These are phyloP conservation scores for Kodamaea suecica DNA, from an alignment of 1,139 yeast genomes.

Conservation along the genomic window DNA sequence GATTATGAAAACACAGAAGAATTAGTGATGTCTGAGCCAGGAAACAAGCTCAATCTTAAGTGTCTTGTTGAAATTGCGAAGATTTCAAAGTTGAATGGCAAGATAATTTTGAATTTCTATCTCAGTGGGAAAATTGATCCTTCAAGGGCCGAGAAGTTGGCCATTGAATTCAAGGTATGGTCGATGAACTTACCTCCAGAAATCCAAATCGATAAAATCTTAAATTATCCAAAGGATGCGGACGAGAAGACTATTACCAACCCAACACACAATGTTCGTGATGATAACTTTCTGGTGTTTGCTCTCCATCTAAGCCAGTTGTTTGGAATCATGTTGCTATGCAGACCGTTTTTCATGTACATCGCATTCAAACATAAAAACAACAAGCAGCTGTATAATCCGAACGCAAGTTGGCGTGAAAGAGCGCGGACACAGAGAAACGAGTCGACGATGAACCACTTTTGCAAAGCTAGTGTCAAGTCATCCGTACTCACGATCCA, in stretches of 20 bases:
- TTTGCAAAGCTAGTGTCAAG: slow-evolving; percentile 35
- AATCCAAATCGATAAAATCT: slow-evolving; percentile 18
- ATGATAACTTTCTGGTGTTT: slow-evolving; percentile 23
- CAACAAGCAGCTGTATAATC: slow-evolving; percentile 1
- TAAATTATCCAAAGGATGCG: slow-evolving; percentile 11
- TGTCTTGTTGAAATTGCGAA: slow-evolving; percentile 16
- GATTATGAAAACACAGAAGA: slow-evolving; percentile 20
- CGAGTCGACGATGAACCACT: slow-evolving; percentile 18
- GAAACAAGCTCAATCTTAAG: slow-evolving; percentile 12
- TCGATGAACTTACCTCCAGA: slow-evolving; percentile 29
- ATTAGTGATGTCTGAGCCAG: slow-evolving; percentile 11
- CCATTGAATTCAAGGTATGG: slow-evolving; percentile 42
- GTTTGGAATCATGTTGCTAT: slow-evolving; percentile 38
- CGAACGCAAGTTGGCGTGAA: slow-evolving; percentile 3
- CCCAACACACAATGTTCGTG: slow-evolving; percentile 8
- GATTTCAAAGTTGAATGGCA: slow-evolving; percentile 25
- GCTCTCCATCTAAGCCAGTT: slow-evolving; percentile 40
- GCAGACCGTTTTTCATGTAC: slow-evolving; percentile 47
- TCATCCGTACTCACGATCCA: slow-evolving; percentile 35
- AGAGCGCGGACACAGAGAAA: slow-evolving; percentile 14
- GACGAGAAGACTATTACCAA: slow-evolving; percentile 6
- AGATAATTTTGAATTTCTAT: slow-evolving; percentile 33
- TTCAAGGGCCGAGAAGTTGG: slow-evolving; percentile 32
- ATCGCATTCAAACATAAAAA: slow-evolving; percentile 15
- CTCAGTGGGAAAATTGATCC: slow-evolving; percentile 34